These are phyloP conservation scores for Sarocladiaceae sp. DNA, from an alignment of 2,329 filamentous ascomycete species.

Conservation along the genomic window DNA sequence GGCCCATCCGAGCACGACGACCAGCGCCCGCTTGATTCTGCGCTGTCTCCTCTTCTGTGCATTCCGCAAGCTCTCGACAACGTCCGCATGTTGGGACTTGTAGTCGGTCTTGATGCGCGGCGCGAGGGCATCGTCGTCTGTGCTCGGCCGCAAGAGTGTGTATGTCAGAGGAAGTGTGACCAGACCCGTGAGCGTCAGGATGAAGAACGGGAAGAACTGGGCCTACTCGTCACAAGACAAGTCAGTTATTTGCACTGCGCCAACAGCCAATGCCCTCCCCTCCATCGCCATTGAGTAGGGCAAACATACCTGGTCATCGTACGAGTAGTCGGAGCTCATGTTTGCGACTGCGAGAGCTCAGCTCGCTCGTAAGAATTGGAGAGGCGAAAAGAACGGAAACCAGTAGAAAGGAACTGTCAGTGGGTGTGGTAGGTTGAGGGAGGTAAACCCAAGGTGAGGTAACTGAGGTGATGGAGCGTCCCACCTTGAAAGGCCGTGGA, in stretches of 20 bases:
- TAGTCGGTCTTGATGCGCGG: slow-evolving; percentile 77
- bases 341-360: slow-evolving; percentile 37
- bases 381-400: slow-evolving; percentile 11
- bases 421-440: neutral
- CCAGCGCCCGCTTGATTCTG: slow-evolving; percentile 75
- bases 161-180: slow-evolving; percentile 89
- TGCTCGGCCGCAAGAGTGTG: slow-evolving; percentile 73
- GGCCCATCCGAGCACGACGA: slow-evolving; percentile 71
- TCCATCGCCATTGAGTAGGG: neutral
- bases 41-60: slow-evolving; percentile 87
- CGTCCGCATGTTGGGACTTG: slow-evolving; percentile 72
- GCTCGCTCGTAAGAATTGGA: slow-evolving; percentile 19
- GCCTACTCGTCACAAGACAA: slow-evolving; percentile 44
- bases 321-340: slow-evolving; percentile 95
- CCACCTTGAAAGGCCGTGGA: slow-evolving; percentile 3
- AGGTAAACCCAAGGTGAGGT: too few relatives aligned
- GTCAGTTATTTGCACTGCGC: neutral
- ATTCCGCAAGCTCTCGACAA: slow-evolving; percentile 75
- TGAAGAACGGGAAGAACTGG: slow-evolving; percentile 98
- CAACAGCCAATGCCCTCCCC: neutral
- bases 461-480: neutral
- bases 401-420: slow-evolving; percentile 11
- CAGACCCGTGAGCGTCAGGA: slow-evolving; percentile 81
- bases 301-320: slow-evolving; percentile 76
- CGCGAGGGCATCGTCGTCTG: slow-evolving; percentile 70